A percentile compares a stretch with the other conserved stretches of the same genome.
Conservation (phyloP, 2,329 filamentous ascomycete genomes). For the Ascocoryne sarcoides region DNA sequence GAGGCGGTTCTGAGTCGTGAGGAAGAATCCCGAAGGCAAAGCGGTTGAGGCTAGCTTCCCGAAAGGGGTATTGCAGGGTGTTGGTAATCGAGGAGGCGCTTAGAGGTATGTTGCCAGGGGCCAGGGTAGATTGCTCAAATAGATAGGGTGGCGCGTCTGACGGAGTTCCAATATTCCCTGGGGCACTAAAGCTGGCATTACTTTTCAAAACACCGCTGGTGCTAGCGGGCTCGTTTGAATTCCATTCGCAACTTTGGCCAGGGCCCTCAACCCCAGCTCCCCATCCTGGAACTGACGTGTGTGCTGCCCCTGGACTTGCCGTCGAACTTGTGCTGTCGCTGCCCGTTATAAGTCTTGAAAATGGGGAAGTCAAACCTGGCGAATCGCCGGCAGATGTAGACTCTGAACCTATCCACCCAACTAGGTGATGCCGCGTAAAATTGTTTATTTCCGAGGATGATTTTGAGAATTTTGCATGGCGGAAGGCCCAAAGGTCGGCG, state of each 20-base stretch:
- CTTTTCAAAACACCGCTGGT: too few species aligned
- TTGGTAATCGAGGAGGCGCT: conserved; percentile 7
- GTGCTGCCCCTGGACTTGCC: neutral
- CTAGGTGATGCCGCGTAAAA: neutral
- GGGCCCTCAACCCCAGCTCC: neutral
- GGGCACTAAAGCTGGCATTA: neutral
- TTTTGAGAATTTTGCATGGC: too few species aligned
- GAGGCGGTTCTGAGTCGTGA: too few species aligned
- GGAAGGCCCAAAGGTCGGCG: conserved; percentile 10
- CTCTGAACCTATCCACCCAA: neutral
- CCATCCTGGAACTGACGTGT: neutral
- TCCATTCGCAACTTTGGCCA: too few species aligned
- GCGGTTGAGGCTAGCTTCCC: too few species aligned
- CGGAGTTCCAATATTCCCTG: neutral
- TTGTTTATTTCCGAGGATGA: neutral
- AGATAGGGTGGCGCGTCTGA: too few species aligned
- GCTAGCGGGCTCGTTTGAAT: too few species aligned
- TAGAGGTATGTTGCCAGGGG: conserved; percentile 7
- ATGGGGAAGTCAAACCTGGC: neutral
- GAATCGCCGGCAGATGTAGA: neutral
- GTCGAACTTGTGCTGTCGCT: neutral
- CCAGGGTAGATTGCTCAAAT: too few species aligned
- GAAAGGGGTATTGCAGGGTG: conserved; percentile 7
- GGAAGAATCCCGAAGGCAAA: too few species aligned
- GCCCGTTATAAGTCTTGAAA: neutral